Evolutionary conservation across 352 stramenopile species (phyloP).

Genomic region (Phytophthora multivora): DNA sequence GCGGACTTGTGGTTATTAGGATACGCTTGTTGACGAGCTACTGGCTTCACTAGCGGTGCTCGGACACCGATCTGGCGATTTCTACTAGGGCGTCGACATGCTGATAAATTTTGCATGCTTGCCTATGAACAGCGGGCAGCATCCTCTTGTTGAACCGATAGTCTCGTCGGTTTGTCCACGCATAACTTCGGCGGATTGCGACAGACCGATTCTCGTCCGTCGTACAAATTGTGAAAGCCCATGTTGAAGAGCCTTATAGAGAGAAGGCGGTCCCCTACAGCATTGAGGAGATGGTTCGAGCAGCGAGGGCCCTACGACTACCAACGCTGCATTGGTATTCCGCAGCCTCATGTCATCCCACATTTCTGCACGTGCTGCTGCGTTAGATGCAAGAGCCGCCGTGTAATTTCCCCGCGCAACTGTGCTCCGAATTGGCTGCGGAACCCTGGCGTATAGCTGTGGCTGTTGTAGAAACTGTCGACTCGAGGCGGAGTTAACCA

Average conservation of each 20-base stretch:
- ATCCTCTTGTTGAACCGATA: constrained; percentile 17
- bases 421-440: neutral
- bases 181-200: constrained; percentile 7
- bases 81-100: constrained; percentile 1
- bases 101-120: neutral
- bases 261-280: neutral
- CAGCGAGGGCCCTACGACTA: neutral
- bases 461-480: no score
- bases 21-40: neutral
- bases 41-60: neutral
- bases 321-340: neutral
- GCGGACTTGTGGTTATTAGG: constrained; percentile 14
- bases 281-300: neutral
- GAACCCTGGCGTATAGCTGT: neutral
- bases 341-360: neutral
- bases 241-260: constrained; percentile 11
- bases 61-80: neutral
- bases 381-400: neutral
- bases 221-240: constrained; percentile 14
- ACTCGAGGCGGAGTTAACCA: no score
- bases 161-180: constrained; percentile 11
- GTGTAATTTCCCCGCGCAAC: neutral
- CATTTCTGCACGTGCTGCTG: neutral
- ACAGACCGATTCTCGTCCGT: neutral
- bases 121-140: neutral